Conservation (phyloP, 2,329 filamentous ascomycete genomes). For the Meredithiella fracta region DNA sequence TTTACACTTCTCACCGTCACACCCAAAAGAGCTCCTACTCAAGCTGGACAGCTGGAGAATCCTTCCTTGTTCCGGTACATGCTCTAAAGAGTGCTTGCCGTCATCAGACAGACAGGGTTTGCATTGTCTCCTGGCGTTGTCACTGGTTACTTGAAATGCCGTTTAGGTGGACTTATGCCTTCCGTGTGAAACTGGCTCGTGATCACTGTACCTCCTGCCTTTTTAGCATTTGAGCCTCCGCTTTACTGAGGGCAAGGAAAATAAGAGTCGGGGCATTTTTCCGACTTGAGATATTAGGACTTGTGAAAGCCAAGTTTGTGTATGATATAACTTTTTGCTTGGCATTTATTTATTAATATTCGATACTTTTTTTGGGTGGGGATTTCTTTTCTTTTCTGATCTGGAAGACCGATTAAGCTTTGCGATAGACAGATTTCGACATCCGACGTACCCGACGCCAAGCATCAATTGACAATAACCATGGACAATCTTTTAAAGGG, state of each 20-base stretch:
- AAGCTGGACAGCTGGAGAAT: no score
- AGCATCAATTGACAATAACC: not conserved
- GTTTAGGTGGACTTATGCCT: not conserved
- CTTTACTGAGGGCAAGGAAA: no score
- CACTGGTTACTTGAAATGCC: not conserved
- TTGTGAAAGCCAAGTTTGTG: no score
- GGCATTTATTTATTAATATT: not conserved
- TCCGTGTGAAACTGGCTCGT: not conserved
- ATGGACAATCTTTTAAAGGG: slow-evolving; percentile 10
- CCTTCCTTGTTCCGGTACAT: no score
- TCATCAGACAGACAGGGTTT: not conserved
- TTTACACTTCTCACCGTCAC: no score
- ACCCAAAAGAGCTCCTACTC: no score
- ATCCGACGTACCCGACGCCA: not conserved
- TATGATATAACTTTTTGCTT: not conserved
- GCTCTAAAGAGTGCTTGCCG: no score
- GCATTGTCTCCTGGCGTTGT: not conserved
- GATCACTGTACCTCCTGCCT: not conserved
- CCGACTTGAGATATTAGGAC: no score
- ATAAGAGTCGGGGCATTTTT: no score
- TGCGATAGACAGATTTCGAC: no score
- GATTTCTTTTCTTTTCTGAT: not conserved
- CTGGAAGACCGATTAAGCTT: no score
- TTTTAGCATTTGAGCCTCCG: not conserved
- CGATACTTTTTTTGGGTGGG: not conserved